Base-by-base conservation (phyloP, 495 filamentous ascomycete species). In the Cudoniella acicularis region DNA sequence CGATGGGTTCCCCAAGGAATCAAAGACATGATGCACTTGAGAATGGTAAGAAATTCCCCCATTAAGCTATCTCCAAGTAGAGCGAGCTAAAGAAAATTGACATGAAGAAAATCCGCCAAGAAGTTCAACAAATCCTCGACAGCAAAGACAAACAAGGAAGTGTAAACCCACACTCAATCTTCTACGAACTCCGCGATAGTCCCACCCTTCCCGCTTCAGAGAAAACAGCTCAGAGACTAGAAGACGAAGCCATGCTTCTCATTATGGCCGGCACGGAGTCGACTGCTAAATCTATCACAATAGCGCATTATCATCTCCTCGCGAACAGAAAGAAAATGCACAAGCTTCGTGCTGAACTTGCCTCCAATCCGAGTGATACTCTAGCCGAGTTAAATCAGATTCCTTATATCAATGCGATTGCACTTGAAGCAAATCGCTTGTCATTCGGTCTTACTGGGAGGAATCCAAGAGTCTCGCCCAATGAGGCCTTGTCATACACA, bases 341-440 rank as follows among this genome's bases (percentile, higher is more conserved):
- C 9, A 70, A 64, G 27, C 64, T 76, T 2, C 68, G 70, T 27
- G 51, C 59, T n/a, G 72, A 77, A 60, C 60, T 77, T 21, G 40
- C 30, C 13, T 57, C 64, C 13, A 52, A 49, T 9, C 46, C 61
- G 13, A 62, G 67, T 3, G 62, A 42, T 17, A 43, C 54, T 16
- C 25, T 56, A 10, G 23, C 54, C 2, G 56, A 75, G 27, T 70
- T 76, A 0, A 69, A 74, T 27, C 60, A 70, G 52, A 67, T 77
- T 1, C 72, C 75, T 0, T 77, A 77, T 56, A 55, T 74, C 0
- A 58, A 41, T 13, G 70, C 63, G 1, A 64, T 74, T 2, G 69
- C 70, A 16, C 58, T 68, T 52, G 72, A 74, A 57, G 71, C 64
- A 3, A 66, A 71, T 49, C 70, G 72, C 10, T 63, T 74, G n/a